phyloP scores from a whole-genome alignment of 1,139 yeast genomes.

The Debaryomycetaceae sp. region DNA sequence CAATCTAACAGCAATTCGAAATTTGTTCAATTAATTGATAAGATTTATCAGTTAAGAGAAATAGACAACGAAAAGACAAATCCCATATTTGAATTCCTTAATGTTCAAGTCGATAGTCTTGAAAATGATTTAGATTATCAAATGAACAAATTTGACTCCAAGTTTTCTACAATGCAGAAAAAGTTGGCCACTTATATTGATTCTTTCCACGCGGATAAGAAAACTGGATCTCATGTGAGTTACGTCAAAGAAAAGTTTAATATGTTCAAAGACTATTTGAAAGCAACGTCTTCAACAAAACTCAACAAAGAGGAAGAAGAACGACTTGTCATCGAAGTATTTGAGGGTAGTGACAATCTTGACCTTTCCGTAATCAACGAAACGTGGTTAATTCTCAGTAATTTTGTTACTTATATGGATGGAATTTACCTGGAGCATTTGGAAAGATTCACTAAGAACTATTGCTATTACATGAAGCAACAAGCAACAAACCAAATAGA shows the following conservation, averaged over 20 bases:
- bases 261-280: slow-evolving; percentile 33
- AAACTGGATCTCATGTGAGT: slow-evolving; percentile 37
- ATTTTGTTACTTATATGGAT: slow-evolving; percentile 35
- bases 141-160: slow-evolving; percentile 30
- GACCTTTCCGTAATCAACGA: slow-evolving; percentile 45
- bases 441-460: slow-evolving; percentile 36
- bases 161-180: slow-evolving; percentile 39
- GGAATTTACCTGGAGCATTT: slow-evolving; percentile 30
- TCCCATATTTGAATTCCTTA: slow-evolving; percentile 39
- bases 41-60: slow-evolving; percentile 32
- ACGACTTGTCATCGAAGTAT: slow-evolving; percentile 29
- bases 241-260: slow-evolving; percentile 41
- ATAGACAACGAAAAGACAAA: slow-evolving; percentile 13
- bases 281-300: slow-evolving; percentile 25
- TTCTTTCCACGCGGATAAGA: slow-evolving; percentile 30
- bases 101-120: slow-evolving; percentile 33
- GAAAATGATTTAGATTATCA: slow-evolving; percentile 37
- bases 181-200: slow-evolving; percentile 36
- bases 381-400: slow-evolving; percentile 42
- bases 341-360: slow-evolving; percentile 38
- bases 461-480: slow-evolving; percentile 28
- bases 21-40: slow-evolving; percentile 40
- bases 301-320: slow-evolving; percentile 26
- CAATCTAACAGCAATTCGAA: slow-evolving; percentile 24
- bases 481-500: slow-evolving; percentile 26